Evolutionary conservation across 1,284 basidiomycete species (phyloP).

Genomic region (Malassezia yamatoensis): DNA sequence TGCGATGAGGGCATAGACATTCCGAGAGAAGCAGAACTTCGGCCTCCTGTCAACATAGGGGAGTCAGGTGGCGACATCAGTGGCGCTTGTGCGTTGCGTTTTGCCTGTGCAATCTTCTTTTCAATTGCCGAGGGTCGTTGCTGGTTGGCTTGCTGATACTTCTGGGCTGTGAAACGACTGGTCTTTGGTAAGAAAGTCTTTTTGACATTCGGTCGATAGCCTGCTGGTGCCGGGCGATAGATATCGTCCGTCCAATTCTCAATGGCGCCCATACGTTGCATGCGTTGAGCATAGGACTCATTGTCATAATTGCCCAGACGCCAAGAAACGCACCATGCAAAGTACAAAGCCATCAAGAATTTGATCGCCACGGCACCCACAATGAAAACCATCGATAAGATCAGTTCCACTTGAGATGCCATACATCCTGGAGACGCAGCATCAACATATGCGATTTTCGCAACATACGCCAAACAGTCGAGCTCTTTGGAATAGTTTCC

Average conservation of each 20-base stretch:
- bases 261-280: slow-evolving; percentile 78
- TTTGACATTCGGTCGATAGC: slow-evolving; percentile 72
- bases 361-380: slow-evolving; percentile 90
- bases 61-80: slow-evolving; percentile 62
- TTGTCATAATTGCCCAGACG: slow-evolving; percentile 82
- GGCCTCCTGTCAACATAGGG: slow-evolving; percentile 62
- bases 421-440: slow-evolving; percentile 89
- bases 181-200: slow-evolving; percentile 62
- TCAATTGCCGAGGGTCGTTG: slow-evolving; percentile 9
- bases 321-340: slow-evolving; percentile 95
- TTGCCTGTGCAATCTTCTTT: slow-evolving; percentile 15
- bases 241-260: slow-evolving; percentile 96
- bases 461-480: slow-evolving; percentile 72
- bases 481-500: slow-evolving; percentile 57
- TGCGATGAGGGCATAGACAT: slow-evolving; percentile 19
- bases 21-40: slow-evolving; percentile 68
- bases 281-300: slow-evolving; percentile 89
- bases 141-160: slow-evolving; percentile 24
- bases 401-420: slow-evolving; percentile 84
- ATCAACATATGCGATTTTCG: slow-evolving; percentile 85
- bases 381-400: slow-evolving; percentile 91
- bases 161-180: slow-evolving; percentile 50
- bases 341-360: slow-evolving; percentile 91
- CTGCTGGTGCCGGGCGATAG: slow-evolving; percentile 80
- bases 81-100: slow-evolving; percentile 21